phyloP scores from a whole-genome alignment of 1,284 basidiomycete genomes.

The Cutaneotrichosporon dermatis region DNA sequence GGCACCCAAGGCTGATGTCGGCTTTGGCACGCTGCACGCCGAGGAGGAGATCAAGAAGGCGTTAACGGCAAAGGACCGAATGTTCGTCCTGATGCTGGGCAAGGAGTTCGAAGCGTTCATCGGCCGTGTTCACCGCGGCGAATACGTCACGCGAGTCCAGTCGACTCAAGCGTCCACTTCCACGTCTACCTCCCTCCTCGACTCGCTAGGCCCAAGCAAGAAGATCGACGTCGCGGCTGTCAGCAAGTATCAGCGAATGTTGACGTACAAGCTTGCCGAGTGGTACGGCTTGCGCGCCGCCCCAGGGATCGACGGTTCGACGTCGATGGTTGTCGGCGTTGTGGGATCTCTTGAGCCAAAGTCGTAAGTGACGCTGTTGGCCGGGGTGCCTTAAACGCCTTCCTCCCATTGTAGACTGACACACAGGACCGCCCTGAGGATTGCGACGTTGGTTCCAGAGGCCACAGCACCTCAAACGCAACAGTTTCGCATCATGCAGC shows the following conservation, averaged over 20 bases:
- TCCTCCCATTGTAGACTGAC: constrained; percentile 11
- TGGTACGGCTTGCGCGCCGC: constrained; percentile 45
- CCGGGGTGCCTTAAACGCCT: no score
- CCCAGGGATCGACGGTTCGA: constrained; percentile 13
- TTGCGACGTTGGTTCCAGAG: constrained; percentile 19
- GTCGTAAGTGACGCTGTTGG: constrained; percentile 22
- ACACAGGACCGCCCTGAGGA: constrained; percentile 20
- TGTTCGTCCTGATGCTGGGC: constrained; percentile 39
- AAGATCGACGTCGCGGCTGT: constrained; percentile 23
- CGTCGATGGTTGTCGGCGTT: constrained; percentile 34
- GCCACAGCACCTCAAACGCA: constrained; percentile 21
- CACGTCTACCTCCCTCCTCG: constrained; percentile 16
- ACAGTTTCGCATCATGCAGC: constrained; percentile 42
- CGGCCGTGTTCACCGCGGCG: constrained; percentile 18
- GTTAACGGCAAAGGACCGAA: constrained; percentile 36
- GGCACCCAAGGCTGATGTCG: constrained; percentile 31
- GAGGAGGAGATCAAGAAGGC: constrained; percentile 41
- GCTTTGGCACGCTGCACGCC: constrained; percentile 29
- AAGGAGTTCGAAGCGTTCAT: constrained; percentile 43
- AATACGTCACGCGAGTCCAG: constrained; percentile 13
- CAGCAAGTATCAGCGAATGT: constrained; percentile 44
- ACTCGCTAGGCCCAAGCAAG: constrained; percentile 22
- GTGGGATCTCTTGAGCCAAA: constrained; percentile 29
- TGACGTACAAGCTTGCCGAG: constrained; percentile 45
- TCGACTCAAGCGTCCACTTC: constrained; percentile 1